Evolutionary conservation across 352 stramenopile species (phyloP), one percentile per base, ranked within the genome.

Genomic region (Pythium aristosporum): DNA sequence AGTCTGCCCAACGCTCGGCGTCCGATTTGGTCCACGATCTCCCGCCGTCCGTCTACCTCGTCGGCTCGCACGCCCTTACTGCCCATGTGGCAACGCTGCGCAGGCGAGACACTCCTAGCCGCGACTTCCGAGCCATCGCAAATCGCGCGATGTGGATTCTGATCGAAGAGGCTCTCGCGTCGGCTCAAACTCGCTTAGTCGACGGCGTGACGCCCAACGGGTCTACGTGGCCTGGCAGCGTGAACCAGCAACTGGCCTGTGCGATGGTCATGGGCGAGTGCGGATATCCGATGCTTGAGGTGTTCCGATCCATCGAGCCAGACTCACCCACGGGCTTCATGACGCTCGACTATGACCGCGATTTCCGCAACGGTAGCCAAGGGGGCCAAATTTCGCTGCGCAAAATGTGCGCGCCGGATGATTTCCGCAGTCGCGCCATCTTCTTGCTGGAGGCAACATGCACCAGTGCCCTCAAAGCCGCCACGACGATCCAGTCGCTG

Each of bases 381-480:
- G 11, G 34, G 11, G 34, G 34, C n/a, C 9, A 18, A 0, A 3
- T 32, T 4, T 30, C 10, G 20, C n/a, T 72, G 11, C 53, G 65
- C 23, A 67, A 61, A 48, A 47, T 77, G 49, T 68, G 63, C 42
- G 59, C 55, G 25, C 71, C 67, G 8, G 50, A 41, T 8, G 59
- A 72, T n/a, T 32, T 75, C 0, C 39, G 52, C 2, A 12, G 13
- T 5, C 55, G 69, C 63, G 50, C 55, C 15, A 23, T 79, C 21
- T 69, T 82, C 16, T 50, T 79, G 5, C 52, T 79, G 16, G 59
- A 75, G 7, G 56, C 68, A 11, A 73, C 62, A 3, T 75, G 68
- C 44, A 50, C 68, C 5, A 75, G 6, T 3, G 54, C 61, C 2
- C 43, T 34, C 4, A 39, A 58, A 15, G 65, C 58, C 5, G 37